Evolutionary conservation across 352 stramenopile species (phyloP), one percentile per base, ranked within the genome.

Genomic region (Thraustotheca clavata): DNA sequence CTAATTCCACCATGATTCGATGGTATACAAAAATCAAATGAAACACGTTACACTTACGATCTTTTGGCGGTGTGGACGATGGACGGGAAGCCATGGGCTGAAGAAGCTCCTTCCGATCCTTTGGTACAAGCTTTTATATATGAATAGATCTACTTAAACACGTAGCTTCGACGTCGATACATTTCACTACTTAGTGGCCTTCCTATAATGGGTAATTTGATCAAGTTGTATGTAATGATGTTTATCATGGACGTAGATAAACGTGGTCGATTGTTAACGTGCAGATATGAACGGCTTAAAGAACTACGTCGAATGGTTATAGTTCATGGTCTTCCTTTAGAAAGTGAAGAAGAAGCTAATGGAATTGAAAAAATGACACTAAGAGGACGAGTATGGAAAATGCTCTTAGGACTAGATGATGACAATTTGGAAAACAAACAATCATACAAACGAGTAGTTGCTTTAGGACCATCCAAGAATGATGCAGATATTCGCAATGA

Each of bases 401-500:
- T 76, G 7, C 84, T 97, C 39, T 69, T 97, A 2, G 87, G 88
- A 0, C 86, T 94, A 9, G 72, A 89, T 35, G 69, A 69, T 16
- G 75, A 85, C 40, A 76, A 80, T 16, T 73, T 86, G 36, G 67
- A 72, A 22, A 40, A 46, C 38, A 76, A 73, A 33, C 73, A 67
- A 20, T 72, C 78, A 47, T 97, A 97, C 69, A 46, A 70, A 11
- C 62, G 79, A 16, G 72, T 96, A 11, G 80, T 93, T 24, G 73
- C 67, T 5, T 72, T 80, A 24, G 89, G 89, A 11, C 83, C 89
- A 7, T 94, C 84, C 3, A 71, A 79, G 22, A 90, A 84, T 43
- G 88, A 96, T 55, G 76, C 65, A 20, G 87, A 96, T 40, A 97
- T 97, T 59, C 77, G 86, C 20, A 95, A 97, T 65, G 89, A 97